These are phyloP conservation scores for Brettanomyces custersianus DNA, from an alignment of 805 yeast species.

Conservation along the genomic window DNA sequence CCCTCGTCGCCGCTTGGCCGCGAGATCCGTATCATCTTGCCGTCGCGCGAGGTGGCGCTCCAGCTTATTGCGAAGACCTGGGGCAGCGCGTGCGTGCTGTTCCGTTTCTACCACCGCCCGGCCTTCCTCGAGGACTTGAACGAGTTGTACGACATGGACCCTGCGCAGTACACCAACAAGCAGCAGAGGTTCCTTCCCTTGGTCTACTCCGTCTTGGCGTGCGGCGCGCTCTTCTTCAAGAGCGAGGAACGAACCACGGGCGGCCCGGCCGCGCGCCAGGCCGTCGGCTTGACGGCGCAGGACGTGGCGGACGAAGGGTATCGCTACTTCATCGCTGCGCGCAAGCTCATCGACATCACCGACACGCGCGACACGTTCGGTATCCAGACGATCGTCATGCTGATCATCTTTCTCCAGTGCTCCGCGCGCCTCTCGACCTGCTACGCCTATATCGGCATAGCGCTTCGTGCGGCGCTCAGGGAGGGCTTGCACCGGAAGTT, in stretches of 20 bases:
- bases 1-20: conserved; percentile 8
- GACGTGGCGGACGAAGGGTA: conserved; percentile 68
- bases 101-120: conserved; percentile 81
- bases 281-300: conserved; percentile 18
- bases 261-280: background rate
- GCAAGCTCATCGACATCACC: conserved; percentile 71
- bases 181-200: conserved; percentile 72
- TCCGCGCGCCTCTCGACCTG: conserved; percentile 82
- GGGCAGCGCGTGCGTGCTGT: conserved; percentile 78
- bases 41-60: conserved; percentile 66
- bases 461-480: conserved; percentile 69
- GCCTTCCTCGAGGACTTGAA: conserved; percentile 67
- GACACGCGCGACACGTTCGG: conserved; percentile 77
- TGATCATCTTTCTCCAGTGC: conserved; percentile 78
- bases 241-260: conserved; percentile 29
- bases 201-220: conserved; percentile 80
- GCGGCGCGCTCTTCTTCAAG: conserved; percentile 71
- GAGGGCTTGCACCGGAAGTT: conserved; percentile 78
- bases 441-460: conserved; percentile 84
- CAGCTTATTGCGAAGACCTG: conserved; percentile 68
- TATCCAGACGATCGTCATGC: conserved; percentile 80
- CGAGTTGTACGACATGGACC: conserved; percentile 67
- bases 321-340: conserved; percentile 70
- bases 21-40: conserved; percentile 52
- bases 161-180: conserved; percentile 58